Conservation (phyloP, 345 rosid species). For the Dimocarpus longan region DNA sequence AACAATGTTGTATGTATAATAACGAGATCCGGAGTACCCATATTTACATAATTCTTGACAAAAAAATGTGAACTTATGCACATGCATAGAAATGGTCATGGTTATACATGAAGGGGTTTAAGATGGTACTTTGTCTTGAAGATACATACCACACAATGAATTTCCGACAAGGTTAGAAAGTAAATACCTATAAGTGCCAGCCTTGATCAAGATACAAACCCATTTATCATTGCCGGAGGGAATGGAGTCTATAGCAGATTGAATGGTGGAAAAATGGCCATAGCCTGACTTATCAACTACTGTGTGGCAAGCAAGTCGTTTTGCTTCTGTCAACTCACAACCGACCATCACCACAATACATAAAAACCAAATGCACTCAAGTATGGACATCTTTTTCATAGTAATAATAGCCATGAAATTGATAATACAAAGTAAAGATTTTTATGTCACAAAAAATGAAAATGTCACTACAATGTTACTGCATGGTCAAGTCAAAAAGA, state of each 20-base stretch:
- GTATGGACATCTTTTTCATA: background rate
- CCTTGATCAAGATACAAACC: constrained; percentile 52
- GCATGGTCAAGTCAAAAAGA: background rate
- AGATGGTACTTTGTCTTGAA: too few relatives aligned
- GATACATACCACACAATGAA: background rate
- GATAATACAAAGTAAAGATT: background rate
- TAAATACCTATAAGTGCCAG: constrained; percentile 56
- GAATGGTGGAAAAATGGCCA: constrained; percentile 58
- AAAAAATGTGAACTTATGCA: too few relatives aligned
- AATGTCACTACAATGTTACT: background rate
- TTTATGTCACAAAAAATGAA: background rate
- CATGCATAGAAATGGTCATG: too few relatives aligned
- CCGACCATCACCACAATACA: background rate
- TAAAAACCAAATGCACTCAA: background rate
- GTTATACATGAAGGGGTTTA: too few relatives aligned
- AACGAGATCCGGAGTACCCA: too few relatives aligned
- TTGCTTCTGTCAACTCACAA: background rate
- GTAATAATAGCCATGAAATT: background rate
- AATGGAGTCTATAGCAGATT: constrained; percentile 59
- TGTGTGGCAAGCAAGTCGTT: background rate
- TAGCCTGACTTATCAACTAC: constrained; percentile 50
- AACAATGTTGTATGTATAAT: too few relatives aligned
- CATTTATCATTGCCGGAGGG: constrained; percentile 49
- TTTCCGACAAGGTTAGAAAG: background rate
- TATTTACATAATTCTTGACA: too few relatives aligned